phyloP scores from a whole-genome alignment of 2,329 filamentous ascomycete species.

The Cryoendolithus antarcticus region DNA sequence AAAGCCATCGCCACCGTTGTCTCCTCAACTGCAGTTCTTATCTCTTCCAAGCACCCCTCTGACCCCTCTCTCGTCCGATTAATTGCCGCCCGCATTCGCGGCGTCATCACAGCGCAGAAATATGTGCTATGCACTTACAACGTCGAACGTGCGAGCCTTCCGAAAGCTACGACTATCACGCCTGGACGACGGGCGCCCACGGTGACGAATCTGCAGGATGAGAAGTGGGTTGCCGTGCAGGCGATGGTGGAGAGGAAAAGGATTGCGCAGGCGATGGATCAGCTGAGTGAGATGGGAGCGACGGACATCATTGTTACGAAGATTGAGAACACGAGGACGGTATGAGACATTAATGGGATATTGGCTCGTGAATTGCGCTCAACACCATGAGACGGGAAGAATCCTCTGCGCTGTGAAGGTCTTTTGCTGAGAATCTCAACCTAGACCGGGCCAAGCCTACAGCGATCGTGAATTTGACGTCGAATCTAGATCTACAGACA shows the following conservation, averaged over 20 bases:
- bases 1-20: conserved; percentile 91
- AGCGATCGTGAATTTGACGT: too few species aligned
- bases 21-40: conserved; percentile 74
- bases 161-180: conserved; percentile 61
- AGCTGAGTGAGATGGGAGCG: conserved; percentile 62
- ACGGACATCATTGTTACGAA: conserved; percentile 75
- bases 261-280: conserved; percentile 78
- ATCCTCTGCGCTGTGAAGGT: too few species aligned
- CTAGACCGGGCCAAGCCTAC: too few species aligned
- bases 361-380: too few species aligned
- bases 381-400: too few species aligned
- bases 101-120: conserved; percentile 88
- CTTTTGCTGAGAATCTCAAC: too few species aligned
- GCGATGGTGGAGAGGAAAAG: conserved; percentile 86
- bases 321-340: conserved; percentile 65
- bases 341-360: conserved; percentile 2
- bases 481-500: too few species aligned
- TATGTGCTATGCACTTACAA: conserved; percentile 97
- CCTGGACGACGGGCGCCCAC: conserved; percentile 91
- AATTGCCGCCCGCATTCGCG: conserved; percentile 74
- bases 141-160: conserved; percentile 58
- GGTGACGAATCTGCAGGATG: conserved; percentile 74
- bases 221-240: conserved; percentile 87
- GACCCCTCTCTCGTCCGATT: conserved; percentile 71
- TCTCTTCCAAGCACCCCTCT: conserved; percentile 76